Evolutionary conservation across 2,329 filamentous ascomycete species (phyloP).

Genomic region (Exserohilum turcica): DNA sequence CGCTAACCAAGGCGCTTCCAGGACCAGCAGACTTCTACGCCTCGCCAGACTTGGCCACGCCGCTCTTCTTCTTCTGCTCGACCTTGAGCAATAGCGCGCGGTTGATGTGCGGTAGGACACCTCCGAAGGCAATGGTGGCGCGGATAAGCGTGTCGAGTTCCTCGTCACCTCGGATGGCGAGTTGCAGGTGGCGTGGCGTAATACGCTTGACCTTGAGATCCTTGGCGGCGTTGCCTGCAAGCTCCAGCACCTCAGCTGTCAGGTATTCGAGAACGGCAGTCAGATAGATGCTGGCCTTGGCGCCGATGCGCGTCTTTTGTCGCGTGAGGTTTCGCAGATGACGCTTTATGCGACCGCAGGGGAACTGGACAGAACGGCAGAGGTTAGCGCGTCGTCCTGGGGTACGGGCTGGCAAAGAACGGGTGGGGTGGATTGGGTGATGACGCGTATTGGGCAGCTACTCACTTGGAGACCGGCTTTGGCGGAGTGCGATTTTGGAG

Average conservation of each 20-base stretch:
- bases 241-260: conserved; percentile 95
- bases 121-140: conserved; percentile 96
- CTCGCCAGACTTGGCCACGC: conserved; percentile 64
- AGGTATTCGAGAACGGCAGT: conserved; percentile 98
- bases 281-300: conserved; percentile 97
- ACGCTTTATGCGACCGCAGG: conserved; percentile 99
- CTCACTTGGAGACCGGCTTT: conserved; percentile 95
- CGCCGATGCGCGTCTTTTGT: conserved; percentile 99
- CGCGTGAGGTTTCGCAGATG: conserved; percentile 99
- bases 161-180: conserved; percentile 97
- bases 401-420: conserved; percentile 15
- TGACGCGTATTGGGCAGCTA: conserved; percentile 36
- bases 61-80: conserved; percentile 97
- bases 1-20: conserved; percentile 5
- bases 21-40: conserved; percentile 20
- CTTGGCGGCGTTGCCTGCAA: conserved; percentile 98
- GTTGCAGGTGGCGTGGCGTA: conserved; percentile 94
- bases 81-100: conserved; percentile 93
- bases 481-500: conserved; percentile 90
- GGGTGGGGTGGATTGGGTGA: conserved; percentile 29
- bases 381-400: conserved; percentile 34
- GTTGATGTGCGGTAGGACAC: conserved; percentile 99
- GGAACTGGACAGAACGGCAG: conserved; percentile 69
- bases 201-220: conserved; percentile 99
- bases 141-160: conserved; percentile 97